Evolutionary conservation across 345 rosid genomes (phyloP), one percentile per base, ranked within the genome.

Genomic region (Populus deltoides): DNA sequence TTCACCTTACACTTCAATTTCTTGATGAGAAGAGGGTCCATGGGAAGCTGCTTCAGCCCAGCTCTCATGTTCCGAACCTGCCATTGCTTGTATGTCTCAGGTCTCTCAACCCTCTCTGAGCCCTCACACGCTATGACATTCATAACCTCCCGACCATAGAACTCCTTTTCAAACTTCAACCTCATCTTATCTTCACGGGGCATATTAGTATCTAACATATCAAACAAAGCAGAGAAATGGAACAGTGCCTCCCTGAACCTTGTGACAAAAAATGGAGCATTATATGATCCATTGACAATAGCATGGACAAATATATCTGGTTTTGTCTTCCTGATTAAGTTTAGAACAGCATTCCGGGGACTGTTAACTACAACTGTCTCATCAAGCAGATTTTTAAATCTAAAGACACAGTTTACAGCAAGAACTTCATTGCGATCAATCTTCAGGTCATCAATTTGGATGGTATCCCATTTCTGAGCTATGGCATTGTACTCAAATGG

Each of bases 121-220:
- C 85, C 87, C 77, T 84, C 85, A 69, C 82, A 79, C 4, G 85
- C 84, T 47, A 84, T 73, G n/a, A 73, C 87, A 33, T 84, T 81
- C 81, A 84, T 79, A 7, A 68, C 79, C 67, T 81, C 84, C 70
- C 80, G 67, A 16, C 85, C 85, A n/a, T 11, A 41, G 68, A 81
- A 68, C 57, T 79, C 83, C 15, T 72, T 76, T 62, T 84, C 87
- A 45, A 75, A 81, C 66, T 70, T 63, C 69, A 76, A n/a, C 68
- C 85, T 84, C 85, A 65, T 73, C n/a, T 41, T 61, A 63, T 75
- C 75, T 22, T 73, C 77, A 11, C 68, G 76, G 0, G 49, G 8
- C 70, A 76, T 68, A 15, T 66, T 81, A 2, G 73, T 43, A 33
- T 84, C 87, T 5, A 79, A 35, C 80, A 82, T 76, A 66, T 84